Conservation (phyloP, 1,139 yeast species). For the Arxiozyma telluris region DNA sequence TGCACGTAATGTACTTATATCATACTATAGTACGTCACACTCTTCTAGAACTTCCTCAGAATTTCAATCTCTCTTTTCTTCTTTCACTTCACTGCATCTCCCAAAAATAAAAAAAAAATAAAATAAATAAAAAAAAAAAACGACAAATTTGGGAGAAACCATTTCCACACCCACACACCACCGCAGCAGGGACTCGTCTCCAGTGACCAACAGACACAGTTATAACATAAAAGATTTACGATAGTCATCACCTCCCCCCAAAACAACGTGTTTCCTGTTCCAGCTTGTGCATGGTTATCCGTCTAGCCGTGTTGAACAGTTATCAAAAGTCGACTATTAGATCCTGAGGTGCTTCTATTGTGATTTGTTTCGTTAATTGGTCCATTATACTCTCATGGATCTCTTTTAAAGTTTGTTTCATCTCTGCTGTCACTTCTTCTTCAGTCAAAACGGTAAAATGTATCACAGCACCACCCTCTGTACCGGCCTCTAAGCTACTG, state of each 20-base stretch:
- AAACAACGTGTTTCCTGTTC: no score
- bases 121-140: no score
- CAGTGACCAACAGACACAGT: neutral
- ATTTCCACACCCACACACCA: neutral
- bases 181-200: neutral
- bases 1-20: no score
- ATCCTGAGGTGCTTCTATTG: neutral
- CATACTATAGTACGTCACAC: no score
- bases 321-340: slow-evolving; percentile 1
- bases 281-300: no score
- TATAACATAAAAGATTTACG: no score
- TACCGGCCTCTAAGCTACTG: neutral
- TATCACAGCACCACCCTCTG: neutral
- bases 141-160: no score
- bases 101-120: neutral
- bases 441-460: neutral
- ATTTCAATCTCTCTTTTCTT: no score
- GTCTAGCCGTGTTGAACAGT: neutral
- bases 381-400: slow-evolving; percentile 1
- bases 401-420: slow-evolving; percentile 1
- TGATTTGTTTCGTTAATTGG: neutral
- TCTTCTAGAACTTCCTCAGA: no score
- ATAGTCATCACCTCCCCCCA: no score
- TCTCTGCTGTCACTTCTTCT: neutral
- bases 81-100: neutral